Conservation (phyloP, 169 alveolate genomes). For the Cryptosporidium ubiquitum region DNA sequence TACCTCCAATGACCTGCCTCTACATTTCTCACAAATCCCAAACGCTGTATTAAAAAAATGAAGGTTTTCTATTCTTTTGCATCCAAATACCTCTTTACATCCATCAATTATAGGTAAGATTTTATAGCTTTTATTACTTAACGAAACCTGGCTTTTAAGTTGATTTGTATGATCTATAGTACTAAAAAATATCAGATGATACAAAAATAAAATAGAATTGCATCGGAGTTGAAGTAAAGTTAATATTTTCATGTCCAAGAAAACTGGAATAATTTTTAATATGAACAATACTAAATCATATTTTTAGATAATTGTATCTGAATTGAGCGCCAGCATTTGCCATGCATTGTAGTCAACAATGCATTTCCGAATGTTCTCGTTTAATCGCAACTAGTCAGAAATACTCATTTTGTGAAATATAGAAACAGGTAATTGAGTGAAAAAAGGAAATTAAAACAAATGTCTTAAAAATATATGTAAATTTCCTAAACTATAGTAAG, state of each 20-base stretch:
- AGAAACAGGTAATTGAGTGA: neutral
- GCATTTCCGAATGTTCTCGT: neutral
- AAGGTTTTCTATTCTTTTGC: neutral
- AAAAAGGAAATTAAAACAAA: neutral
- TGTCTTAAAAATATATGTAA: constrained; percentile 10
- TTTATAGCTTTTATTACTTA: neutral
- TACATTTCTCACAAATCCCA: constrained; percentile 9
- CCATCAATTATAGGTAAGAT: neutral
- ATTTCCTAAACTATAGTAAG: constrained; percentile 2
- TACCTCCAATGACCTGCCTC: neutral
- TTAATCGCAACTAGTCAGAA: neutral
- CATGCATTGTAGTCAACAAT: neutral
- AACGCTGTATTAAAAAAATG: neutral
- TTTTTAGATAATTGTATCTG: constrained; percentile 7
- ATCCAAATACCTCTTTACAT: neutral
- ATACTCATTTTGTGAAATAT: too few species aligned
- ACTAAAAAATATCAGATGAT: neutral
- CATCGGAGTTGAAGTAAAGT: neutral
- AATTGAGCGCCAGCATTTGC: neutral
- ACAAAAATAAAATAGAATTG: neutral
- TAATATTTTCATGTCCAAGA: neutral
- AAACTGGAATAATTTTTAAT: neutral
- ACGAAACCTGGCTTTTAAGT: neutral
- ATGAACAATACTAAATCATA: neutral
- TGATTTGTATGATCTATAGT: neutral